These are phyloP conservation scores for Aspergillus fumigatiaffinis DNA, from an alignment of 2,329 filamentous ascomycete genomes.

Conservation along the genomic window DNA sequence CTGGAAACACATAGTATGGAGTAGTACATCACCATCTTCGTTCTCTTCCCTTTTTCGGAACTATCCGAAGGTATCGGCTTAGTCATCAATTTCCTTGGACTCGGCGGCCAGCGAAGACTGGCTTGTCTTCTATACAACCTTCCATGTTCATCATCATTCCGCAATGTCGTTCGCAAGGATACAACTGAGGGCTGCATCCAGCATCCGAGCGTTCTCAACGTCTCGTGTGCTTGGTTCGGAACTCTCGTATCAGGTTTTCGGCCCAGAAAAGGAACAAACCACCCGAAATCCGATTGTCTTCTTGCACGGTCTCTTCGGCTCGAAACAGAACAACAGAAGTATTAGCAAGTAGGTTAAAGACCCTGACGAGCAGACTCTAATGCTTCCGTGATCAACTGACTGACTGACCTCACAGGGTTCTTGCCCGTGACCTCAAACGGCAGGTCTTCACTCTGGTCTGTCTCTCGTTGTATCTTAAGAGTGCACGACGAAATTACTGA, in stretches of 20 bases:
- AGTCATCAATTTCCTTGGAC: neutral
- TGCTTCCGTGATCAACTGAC: neutral
- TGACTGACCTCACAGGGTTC: constrained; percentile 44
- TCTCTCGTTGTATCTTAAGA: constrained; percentile 8
- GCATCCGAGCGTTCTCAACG: constrained; percentile 31
- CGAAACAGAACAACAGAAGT: constrained; percentile 88
- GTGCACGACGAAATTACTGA: neutral
- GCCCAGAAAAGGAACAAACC: constrained; percentile 30
- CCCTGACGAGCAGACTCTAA: neutral
- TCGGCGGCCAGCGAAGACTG: neutral
- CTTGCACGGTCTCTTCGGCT: constrained; percentile 90
- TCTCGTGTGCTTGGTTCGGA: constrained; percentile 23
- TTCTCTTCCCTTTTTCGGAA: neutral
- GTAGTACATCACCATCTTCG: neutral
- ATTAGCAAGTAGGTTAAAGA: constrained; percentile 78
- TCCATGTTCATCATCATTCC: neutral
- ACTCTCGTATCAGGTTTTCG: constrained; percentile 35
- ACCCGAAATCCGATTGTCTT: constrained; percentile 68
- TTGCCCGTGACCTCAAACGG: constrained; percentile 75
- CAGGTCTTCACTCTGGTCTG: constrained; percentile 77
- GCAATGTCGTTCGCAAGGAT: constrained; percentile 11
- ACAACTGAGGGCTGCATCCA: constrained; percentile 9
- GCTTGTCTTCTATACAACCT: neutral
- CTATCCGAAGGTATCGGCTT: neutral
- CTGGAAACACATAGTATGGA: too few species aligned